phyloP scores from a whole-genome alignment of 495 filamentous ascomycete species.

The Trichocladium uniseriatum region DNA sequence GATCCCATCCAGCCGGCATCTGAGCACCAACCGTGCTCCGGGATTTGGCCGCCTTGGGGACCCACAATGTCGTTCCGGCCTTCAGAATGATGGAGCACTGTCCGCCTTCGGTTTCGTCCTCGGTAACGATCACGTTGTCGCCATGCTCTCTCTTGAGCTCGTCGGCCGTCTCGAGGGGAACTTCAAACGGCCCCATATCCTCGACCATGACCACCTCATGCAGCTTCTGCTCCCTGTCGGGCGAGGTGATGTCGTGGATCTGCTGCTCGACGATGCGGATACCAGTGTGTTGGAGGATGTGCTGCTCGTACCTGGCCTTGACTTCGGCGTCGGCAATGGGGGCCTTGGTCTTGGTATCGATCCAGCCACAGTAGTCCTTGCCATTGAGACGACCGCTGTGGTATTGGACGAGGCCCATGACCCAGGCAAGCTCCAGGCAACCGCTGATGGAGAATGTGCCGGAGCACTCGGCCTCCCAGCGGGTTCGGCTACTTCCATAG shows the following conservation, averaged over 20 bases:
- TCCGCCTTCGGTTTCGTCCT: conserved; percentile 75
- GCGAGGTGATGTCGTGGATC: conserved; percentile 93
- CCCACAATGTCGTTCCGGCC: conserved; percentile 87
- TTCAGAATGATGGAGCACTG: conserved; percentile 89
- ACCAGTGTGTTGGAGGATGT: conserved; percentile 91
- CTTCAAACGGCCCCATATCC: conserved; percentile 95
- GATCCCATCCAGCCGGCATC: conserved; percentile 74
- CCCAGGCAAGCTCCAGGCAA: conserved; percentile 99
- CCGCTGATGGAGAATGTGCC: conserved; percentile 98
- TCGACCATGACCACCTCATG: conserved; percentile 96
- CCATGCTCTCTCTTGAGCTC: conserved; percentile 96
- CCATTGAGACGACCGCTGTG: conserved; percentile 98
- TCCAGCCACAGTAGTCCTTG: conserved; percentile 93
- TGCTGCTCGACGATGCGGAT: conserved; percentile 97
- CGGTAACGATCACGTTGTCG: conserved; percentile 94
- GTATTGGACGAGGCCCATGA: conserved; percentile 98
- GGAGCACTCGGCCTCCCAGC: conserved; percentile 98
- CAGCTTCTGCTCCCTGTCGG: conserved; percentile 93
- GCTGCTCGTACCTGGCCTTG: conserved; percentile 91
- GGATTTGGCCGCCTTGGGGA: conserved; percentile 98
- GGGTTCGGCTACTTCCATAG: conserved; percentile 77
- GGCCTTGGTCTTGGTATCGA: conserved; percentile 85
- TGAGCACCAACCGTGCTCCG: conserved; percentile 20
- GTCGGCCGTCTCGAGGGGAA: conserved; percentile 91
- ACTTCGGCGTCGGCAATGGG: conserved; percentile 97